A percentile compares a stretch with the other conserved stretches of the same genome.
Evolutionary conservation across 169 alveolate genomes (phyloP).

Genomic region (Eimeria acervulina): DNA sequence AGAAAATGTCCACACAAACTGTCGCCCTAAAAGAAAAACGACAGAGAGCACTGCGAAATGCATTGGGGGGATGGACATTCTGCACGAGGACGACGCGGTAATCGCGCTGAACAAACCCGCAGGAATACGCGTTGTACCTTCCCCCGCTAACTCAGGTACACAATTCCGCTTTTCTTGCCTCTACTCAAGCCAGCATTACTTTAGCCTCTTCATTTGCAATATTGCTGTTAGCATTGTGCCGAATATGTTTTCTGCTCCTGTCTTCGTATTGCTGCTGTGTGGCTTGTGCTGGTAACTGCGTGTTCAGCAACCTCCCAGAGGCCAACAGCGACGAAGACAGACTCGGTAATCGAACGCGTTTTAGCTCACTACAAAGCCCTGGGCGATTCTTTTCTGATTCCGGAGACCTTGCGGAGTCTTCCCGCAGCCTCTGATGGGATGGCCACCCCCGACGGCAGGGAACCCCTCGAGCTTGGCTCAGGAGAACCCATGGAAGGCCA

Average conservation of each 20-base stretch:
- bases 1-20: neutral
- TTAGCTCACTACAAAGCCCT: constrained; percentile 1
- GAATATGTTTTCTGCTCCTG: neutral
- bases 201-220: neutral
- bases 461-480: neutral
- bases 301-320: neutral
- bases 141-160: constrained; percentile 49
- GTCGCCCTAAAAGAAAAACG: neutral
- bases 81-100: constrained; percentile 78
- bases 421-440: neutral
- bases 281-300: neutral
- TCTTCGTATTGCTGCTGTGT: neutral
- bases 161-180: neutral
- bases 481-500: neutral
- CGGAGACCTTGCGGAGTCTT: constrained; percentile 43
- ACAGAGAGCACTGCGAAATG: neutral
- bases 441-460: neutral
- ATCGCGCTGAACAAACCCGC: constrained; percentile 82
- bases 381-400: neutral
- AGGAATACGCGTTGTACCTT: constrained; percentile 49
- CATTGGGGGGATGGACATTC: neutral
- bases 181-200: neutral
- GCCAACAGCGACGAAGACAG: neutral
- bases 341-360: constrained; percentile 52
- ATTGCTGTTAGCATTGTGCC: neutral